A percentile compares a stretch with the other conserved stretches of the same genome.
phyloP scores from a whole-genome alignment of 2,329 filamentous ascomycete species.

The Pyrenophora teres region DNA sequence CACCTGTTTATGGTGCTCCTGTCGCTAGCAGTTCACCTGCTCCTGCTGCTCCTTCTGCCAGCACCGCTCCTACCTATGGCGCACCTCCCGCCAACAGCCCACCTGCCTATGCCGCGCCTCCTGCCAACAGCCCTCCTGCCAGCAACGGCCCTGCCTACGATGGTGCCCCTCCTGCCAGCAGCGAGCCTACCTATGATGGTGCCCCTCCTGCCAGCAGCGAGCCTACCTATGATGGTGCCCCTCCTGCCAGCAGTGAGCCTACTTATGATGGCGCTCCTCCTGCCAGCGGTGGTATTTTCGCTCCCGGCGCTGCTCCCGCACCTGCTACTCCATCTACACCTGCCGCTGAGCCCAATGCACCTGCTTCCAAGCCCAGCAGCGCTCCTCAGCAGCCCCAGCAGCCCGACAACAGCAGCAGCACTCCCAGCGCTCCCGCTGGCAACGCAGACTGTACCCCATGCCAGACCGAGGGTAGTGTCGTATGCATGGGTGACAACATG shows the following conservation, averaged over 20 bases:
- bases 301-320: constrained; percentile 40
- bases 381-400: constrained; percentile 12
- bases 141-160: background rate
- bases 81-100: constrained; percentile 16
- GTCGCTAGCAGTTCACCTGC: constrained; percentile 26
- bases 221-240: constrained; percentile 13
- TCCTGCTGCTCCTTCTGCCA: constrained; percentile 39
- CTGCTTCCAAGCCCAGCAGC: constrained; percentile 11
- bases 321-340: constrained; percentile 11
- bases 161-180: constrained; percentile 11
- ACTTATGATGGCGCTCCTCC: constrained; percentile 12
- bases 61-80: background rate
- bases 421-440: constrained; percentile 12
- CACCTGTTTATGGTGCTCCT: constrained; percentile 4
- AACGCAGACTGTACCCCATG: constrained; percentile 41
- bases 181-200: constrained; percentile 1
- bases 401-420: constrained; percentile 12
- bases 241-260: constrained; percentile 23
- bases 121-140: constrained; percentile 25
- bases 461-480: constrained; percentile 47
- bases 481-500: constrained; percentile 50
- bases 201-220: constrained; percentile 30
- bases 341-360: constrained; percentile 7
- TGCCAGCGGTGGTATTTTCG: constrained; percentile 31
- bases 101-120: constrained; percentile 2